Conservation (phyloP, 2,329 filamentous ascomycete species). For the Aspergillus uvarum region DNA sequence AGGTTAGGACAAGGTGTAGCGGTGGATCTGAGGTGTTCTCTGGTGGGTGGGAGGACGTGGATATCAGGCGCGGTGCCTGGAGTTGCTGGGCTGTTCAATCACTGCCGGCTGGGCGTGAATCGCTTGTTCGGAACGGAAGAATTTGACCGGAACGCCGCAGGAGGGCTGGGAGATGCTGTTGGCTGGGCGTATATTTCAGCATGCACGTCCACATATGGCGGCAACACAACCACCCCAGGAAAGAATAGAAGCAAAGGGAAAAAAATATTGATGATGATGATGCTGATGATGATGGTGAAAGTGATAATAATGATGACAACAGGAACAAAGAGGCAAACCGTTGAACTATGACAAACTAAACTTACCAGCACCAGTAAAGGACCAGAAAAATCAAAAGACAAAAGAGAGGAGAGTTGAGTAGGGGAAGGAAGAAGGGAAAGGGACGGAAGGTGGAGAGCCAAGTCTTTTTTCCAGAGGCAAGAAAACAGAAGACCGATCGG, state of each 20-base stretch:
- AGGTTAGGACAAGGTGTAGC: conserved; percentile 23
- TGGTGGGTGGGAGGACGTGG: conserved; percentile 23
- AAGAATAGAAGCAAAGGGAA: conserved; percentile 11
- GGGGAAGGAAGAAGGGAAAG: not conserved
- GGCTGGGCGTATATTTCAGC: conserved; percentile 37
- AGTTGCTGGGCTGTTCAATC: conserved; percentile 22
- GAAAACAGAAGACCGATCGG: not conserved
- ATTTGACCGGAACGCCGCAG: conserved; percentile 26
- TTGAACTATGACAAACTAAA: not conserved
- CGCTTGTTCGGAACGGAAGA: conserved; percentile 42
- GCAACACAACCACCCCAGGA: conserved; percentile 9
- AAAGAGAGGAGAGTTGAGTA: too few species aligned
- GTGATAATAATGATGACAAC: too few species aligned
- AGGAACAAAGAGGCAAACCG: not conserved
- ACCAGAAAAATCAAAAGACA: not conserved
- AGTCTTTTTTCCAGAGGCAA: not conserved
- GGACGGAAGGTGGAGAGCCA: not conserved
- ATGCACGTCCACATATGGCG: conserved; percentile 24
- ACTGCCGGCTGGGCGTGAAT: conserved; percentile 31
- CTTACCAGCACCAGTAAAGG: not conserved
- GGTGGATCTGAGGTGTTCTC: conserved; percentile 33
- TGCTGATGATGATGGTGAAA: conserved; percentile 1
- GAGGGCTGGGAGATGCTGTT: conserved; percentile 36
- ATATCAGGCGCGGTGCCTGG: conserved; percentile 29
- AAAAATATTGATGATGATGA: conserved; percentile 12